Percentiles rank a stretch among this genome's conserved stretches.
phyloP scores from a whole-genome alignment of 768 basidiomycete species.

The Boletellus ananas region DNA sequence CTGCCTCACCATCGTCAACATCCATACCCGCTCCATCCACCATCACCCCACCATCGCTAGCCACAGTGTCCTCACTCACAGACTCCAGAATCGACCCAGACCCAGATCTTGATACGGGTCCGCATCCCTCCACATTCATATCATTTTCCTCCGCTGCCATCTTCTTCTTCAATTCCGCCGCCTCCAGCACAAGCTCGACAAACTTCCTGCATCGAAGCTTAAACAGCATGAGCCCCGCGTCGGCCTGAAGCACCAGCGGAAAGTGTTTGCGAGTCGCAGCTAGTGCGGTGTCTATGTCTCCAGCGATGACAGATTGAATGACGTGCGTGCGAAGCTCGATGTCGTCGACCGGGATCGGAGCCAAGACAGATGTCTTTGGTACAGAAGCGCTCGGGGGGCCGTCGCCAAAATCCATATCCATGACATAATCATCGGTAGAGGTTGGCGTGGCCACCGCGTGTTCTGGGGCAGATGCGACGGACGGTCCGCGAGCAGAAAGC shows the following conservation, averaged over 20 bases:
- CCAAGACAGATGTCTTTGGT: conserved; percentile 8
- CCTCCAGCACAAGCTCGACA: conserved; percentile 74
- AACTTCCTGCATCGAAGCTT: conserved; percentile 83
- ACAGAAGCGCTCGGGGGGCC: conserved; percentile 9
- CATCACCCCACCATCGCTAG: conserved; percentile 42
- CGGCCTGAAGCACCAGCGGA: conserved; percentile 61
- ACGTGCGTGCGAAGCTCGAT: conserved; percentile 69
- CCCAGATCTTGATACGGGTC: conserved; percentile 22
- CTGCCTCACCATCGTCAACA: conserved; percentile 32
- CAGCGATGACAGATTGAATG: conserved; percentile 61
- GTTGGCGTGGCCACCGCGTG: conserved; percentile 2
- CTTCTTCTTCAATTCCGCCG: conserved; percentile 64
- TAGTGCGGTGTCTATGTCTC: conserved; percentile 70
- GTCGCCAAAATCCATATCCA: conserved; percentile 45
- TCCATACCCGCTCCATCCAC: conserved; percentile 58
- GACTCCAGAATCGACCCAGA: conserved; percentile 26
- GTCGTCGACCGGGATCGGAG: conserved; percentile 40
- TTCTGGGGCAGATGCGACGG: conserved; percentile 4
- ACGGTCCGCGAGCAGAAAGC: conserved; percentile 9
- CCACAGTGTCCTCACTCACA: conserved; percentile 33
- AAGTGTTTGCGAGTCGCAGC: conserved; percentile 51
- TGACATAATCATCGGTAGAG: conserved; percentile 36
- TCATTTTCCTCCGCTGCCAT: conserved; percentile 43
- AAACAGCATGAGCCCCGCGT: conserved; percentile 71
- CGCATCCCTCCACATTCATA: conserved; percentile 27